phyloP scores from a whole-genome alignment of 139 green algal species.

The Auxenochlorella pyrenoidosa region DNA sequence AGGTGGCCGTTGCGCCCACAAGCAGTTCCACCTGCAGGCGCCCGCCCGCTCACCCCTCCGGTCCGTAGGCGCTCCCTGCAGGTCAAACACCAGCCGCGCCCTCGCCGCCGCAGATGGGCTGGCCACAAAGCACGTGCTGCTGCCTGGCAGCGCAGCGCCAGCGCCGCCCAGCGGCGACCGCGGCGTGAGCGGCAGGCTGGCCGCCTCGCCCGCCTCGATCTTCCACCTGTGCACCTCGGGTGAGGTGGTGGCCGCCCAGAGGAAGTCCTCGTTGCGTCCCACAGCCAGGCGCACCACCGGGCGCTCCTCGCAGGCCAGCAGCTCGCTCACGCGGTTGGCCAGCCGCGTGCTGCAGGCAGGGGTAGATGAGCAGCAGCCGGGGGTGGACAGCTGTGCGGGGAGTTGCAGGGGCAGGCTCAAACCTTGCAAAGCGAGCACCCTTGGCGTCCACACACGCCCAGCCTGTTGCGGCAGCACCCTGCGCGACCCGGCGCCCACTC shows the following conservation, averaged over 20 bases:
- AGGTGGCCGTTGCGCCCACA: too few relatives aligned
- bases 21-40: too few relatives aligned
- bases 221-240: constrained; percentile 52
- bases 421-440: too few relatives aligned
- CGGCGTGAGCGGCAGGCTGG: not conserved
- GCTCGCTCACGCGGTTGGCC: constrained; percentile 65
- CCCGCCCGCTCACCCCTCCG: too few relatives aligned
- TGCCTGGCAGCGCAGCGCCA: not conserved
- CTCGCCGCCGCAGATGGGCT: constrained; percentile 26
- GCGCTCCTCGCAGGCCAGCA: constrained; percentile 73
- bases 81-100: constrained; percentile 13
- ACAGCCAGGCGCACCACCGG: constrained; percentile 72
- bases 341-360: constrained; percentile 71
- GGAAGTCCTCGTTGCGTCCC: not conserved
- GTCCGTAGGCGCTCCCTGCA: not conserved
- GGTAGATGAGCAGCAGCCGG: not conserved
- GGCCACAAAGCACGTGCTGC: constrained; percentile 23
- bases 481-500: not conserved
- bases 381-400: not conserved
- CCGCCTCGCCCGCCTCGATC: not conserved
- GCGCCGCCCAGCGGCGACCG: not conserved
- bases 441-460: too few relatives aligned
- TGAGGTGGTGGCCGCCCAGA: constrained; percentile 73
- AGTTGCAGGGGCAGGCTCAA: not conserved
- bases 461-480: not conserved